Percentiles rank a stretch among this genome's conserved stretches.
These are phyloP conservation scores for Globisporangium cylindrosporum DNA, from an alignment of 352 stramenopile species.

Conservation along the genomic window DNA sequence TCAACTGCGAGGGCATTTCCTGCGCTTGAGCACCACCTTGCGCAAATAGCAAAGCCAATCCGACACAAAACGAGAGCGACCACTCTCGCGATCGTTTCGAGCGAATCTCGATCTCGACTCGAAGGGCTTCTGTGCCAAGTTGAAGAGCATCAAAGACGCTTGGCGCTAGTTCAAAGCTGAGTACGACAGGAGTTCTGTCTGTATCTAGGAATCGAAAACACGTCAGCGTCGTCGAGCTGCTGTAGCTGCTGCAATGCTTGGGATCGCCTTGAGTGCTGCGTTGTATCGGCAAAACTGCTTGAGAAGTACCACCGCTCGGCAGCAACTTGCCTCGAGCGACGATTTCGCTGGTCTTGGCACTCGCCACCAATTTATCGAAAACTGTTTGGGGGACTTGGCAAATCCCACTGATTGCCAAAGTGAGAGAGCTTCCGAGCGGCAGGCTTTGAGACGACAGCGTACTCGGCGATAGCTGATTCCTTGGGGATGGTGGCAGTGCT, in stretches of 20 bases:
- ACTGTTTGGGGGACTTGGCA: not conserved
- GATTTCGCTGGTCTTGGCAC: not conserved
- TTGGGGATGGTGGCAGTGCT: not conserved
- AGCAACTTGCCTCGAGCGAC: constrained; percentile 1
- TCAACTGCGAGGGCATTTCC: not conserved
- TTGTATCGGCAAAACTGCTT: not conserved
- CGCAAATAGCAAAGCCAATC: not conserved
- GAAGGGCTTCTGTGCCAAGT: constrained; percentile 1
- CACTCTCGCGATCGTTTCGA: constrained; percentile 11
- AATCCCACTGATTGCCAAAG: constrained; percentile 2
- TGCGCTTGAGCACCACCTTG: not conserved
- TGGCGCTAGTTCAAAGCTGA: constrained; percentile 9
- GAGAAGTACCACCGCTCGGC: not conserved
- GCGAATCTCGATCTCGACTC: constrained; percentile 13
- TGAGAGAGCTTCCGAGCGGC: constrained; percentile 5
- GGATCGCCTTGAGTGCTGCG: not conserved
- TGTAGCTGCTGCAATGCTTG: not conserved
- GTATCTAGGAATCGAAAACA: constrained; percentile 4
- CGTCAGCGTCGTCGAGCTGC: not conserved
- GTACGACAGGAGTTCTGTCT: not conserved
- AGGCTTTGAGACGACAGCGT: not conserved
- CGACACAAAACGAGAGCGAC: constrained; percentile 12
- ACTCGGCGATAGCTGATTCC: not conserved
- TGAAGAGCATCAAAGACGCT: constrained; percentile 12
- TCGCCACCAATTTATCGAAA: not conserved